phyloP scores from a whole-genome alignment of 345 rosid species.

The Camelina hispida region DNA sequence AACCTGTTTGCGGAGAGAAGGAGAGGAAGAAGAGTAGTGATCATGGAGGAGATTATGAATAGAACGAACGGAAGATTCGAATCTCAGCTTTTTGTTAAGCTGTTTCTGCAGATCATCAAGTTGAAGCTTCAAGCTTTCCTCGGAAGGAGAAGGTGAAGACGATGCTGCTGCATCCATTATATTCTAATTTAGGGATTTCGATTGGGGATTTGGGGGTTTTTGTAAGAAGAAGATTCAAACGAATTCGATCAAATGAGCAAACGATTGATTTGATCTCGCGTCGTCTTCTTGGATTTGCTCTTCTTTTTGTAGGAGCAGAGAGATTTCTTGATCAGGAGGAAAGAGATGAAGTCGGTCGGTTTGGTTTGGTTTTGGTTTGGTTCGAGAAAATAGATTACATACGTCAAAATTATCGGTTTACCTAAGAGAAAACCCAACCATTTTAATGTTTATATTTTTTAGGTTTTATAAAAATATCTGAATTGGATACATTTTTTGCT shows the following conservation, averaged over 20 bases:
- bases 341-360: conserved; percentile 30
- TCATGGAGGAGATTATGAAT: conserved; percentile 58
- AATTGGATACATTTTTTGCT: too few relatives aligned
- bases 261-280: background rate
- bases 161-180: conserved; percentile 29
- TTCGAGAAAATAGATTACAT: background rate
- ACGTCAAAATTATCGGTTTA: background rate
- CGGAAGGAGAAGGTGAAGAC: conserved; percentile 44
- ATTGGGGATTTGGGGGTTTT: background rate
- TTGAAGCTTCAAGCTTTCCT: conserved; percentile 60
- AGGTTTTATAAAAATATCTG: too few relatives aligned
- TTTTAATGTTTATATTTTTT: too few relatives aligned
- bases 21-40: conserved; percentile 64
- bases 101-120: conserved; percentile 80
- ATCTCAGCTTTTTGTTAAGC: conserved; percentile 76
- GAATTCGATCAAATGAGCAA: conserved; percentile 6
- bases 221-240: background rate
- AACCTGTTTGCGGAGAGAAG: conserved; percentile 66
- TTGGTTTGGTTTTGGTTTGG: conserved; percentile 1
- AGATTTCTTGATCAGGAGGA: conserved; percentile 47
- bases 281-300: conserved; percentile 9
- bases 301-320: conserved; percentile 36
- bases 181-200: background rate
- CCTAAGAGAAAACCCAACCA: background rate
- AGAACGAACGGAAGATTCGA: conserved; percentile 77